These are phyloP conservation scores for Neurospora sp. DNA, from an alignment of 495 filamentous ascomycete species.

Conservation along the genomic window DNA sequence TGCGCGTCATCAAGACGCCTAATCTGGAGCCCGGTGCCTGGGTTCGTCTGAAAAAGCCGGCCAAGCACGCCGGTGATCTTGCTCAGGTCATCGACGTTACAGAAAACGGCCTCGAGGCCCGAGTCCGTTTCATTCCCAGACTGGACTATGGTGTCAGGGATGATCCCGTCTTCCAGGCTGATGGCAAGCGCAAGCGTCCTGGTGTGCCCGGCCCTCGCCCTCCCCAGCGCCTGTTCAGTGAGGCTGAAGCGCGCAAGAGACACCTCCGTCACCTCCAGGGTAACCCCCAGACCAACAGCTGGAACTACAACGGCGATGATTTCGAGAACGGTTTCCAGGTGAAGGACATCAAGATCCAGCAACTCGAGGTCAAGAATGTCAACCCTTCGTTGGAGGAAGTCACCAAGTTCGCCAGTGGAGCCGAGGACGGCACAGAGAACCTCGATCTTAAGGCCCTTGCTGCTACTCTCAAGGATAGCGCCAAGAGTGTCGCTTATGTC, in stretches of 20 bases:
- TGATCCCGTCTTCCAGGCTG: constrained; percentile 42
- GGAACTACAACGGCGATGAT: constrained; percentile 73
- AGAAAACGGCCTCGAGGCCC: constrained; percentile 80
- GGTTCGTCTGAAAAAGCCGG: constrained; percentile 73
- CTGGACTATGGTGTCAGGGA: constrained; percentile 86
- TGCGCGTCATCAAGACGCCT: constrained; percentile 79
- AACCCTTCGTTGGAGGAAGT: constrained; percentile 93
- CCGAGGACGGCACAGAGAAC: constrained; percentile 86
- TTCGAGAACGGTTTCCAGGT: constrained; percentile 90
- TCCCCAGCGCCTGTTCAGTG: constrained; percentile 86
- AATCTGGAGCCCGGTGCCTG: constrained; percentile 81
- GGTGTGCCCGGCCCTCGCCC: constrained; percentile 53
- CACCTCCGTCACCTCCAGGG: constrained; percentile 63
- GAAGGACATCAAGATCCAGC: constrained; percentile 85
- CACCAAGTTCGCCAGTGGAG: constrained; percentile 77
- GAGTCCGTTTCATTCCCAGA: constrained; percentile 77
- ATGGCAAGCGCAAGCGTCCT: constrained; percentile 70
- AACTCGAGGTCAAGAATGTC: constrained; percentile 73
- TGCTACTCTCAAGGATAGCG: constrained; percentile 70
- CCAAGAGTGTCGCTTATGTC: constrained; percentile 67
- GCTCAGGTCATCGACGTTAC: constrained; percentile 91
- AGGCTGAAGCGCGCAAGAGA: constrained; percentile 83
- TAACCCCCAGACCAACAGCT: constrained; percentile 54
- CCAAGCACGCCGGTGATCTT: constrained; percentile 80
- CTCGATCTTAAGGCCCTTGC: constrained; percentile 85